Conservation (phyloP, 2,329 filamentous ascomycete species). For the Alternaria metachromatica region DNA sequence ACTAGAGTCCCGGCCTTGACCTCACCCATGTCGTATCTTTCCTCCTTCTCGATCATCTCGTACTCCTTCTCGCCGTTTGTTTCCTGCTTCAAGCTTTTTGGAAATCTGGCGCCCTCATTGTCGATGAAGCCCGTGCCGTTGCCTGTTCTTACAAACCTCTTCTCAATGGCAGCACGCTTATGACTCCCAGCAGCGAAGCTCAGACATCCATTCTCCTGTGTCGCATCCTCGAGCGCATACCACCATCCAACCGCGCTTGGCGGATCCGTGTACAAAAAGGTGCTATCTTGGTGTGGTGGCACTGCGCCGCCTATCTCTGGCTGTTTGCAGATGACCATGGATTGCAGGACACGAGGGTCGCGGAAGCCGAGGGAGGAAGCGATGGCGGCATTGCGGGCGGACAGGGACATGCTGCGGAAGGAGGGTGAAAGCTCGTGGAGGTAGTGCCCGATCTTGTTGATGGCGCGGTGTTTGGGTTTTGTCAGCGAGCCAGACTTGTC, state of each 20-base stretch:
- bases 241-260: constrained; percentile 94
- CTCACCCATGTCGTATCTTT: constrained; percentile 78
- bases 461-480: constrained; percentile 81
- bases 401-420: constrained; percentile 61
- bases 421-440: constrained; percentile 55
- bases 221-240: constrained; percentile 95
- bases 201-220: constrained; percentile 83
- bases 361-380: constrained; percentile 74
- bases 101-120: constrained; percentile 72
- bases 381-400: constrained; percentile 65
- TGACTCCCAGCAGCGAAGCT: constrained; percentile 87
- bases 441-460: constrained; percentile 71
- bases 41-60: constrained; percentile 45
- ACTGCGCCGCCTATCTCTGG: constrained; percentile 94
- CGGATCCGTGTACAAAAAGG: constrained; percentile 88
- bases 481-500: constrained; percentile 66
- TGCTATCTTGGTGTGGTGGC: constrained; percentile 88
- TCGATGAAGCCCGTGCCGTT: constrained; percentile 59
- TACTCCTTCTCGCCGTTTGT: constrained; percentile 45
- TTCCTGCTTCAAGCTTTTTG: constrained; percentile 51
- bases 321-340: constrained; percentile 99
- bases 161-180: constrained; percentile 70
- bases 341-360: constrained; percentile 83
- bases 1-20: constrained; percentile 91
- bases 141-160: constrained; percentile 74